Evolutionary conservation across 1,284 basidiomycete genomes (phyloP), one percentile per base, ranked within the genome.

Genomic region (Puccinia triticina): DNA sequence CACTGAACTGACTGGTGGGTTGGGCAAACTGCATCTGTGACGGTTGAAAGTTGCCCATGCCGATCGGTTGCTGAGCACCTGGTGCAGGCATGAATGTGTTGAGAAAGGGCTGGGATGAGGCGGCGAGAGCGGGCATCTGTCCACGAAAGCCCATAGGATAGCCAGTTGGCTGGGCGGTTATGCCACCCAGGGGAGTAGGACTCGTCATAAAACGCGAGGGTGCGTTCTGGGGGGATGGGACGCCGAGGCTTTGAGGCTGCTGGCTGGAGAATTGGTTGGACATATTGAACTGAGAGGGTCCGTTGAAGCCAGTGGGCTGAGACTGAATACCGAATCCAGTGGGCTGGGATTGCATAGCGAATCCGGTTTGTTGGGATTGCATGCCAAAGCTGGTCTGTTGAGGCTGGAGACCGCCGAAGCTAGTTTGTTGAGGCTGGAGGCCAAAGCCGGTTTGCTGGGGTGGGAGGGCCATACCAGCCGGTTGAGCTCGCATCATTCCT

Each of bases 21-120:
- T 82, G 80, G 43, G 80, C 80, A 61, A 82, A 82, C 57, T 82
- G 80, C 80, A 82, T 82, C 53, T 82, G 80, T 26, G 73, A 82
- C 26, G 80, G 61, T 64, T 82, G 80, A 73, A 74, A 82, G 37
- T 75, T 82, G 21, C 53, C 32, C 26, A 53, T 23, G 43, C 76
- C 76, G 26, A 74, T 67, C 26, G 80, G 64, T 71, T 82, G 80
- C 26, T 74, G 72, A 67, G 61, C 61, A 5, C 73, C 73, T 55
- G 80, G 72, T 50, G 80, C 80, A 29, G 80, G 80, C 80, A 82
- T 82, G 50, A 82, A 82, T 18, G 80, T 82, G 40, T 77, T 82
- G 23, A 82, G 61, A 59, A 82, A 82, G 14, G 80, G 80, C 48
- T 82, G 80, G 71, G 80, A 82, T 34, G 73, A 82, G 40, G 80